phyloP scores from a whole-genome alignment of 148 eudicot species.

The Silene uniflora region DNA sequence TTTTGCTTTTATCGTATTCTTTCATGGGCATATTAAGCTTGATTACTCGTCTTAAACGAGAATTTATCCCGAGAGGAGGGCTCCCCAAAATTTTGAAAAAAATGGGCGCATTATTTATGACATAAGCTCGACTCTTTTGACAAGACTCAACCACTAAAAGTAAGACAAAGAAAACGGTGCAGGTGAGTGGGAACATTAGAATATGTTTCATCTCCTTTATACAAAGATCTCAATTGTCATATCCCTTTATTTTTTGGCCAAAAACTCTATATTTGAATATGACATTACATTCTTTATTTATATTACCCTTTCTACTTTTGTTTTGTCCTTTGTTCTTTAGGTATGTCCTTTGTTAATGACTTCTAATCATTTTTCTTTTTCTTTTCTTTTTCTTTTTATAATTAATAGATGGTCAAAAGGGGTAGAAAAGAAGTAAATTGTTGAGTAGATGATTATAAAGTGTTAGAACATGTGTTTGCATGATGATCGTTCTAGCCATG shows the following conservation, averaged over 20 bases:
- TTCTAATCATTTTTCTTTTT: background rate
- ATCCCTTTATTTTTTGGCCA: slow-evolving; percentile 2
- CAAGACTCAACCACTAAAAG: slow-evolving; percentile 40
- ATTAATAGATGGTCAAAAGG: slow-evolving; percentile 40
- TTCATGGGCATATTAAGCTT: no score
- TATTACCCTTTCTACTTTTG: background rate
- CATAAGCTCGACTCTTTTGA: slow-evolving; percentile 29
- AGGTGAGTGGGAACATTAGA: slow-evolving; percentile 25
- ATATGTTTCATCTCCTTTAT: background rate
- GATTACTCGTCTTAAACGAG: no score
- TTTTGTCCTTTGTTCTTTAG: background rate
- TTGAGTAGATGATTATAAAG: slow-evolving; percentile 22
- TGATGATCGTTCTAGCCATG: slow-evolving; percentile 19
- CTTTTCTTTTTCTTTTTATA: background rate
- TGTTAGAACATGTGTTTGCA: slow-evolving; percentile 15
- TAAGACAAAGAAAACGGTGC: slow-evolving; percentile 33
- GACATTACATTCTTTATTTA: slow-evolving; percentile 25
- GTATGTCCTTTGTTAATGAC: background rate
- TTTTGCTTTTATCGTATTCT: no score
- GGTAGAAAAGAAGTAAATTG: slow-evolving; percentile 19
- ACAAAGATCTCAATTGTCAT: slow-evolving; percentile 14
- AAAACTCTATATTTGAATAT: slow-evolving; percentile 22
- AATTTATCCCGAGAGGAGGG: no score
- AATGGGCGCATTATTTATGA: slow-evolving; percentile 14
- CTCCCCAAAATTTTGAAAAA: slow-evolving; percentile 17